Evolutionary conservation across 2,329 filamentous ascomycete genomes (phyloP), one percentile per base, ranked within the genome.

Genomic region (Stylonectria norvegica): DNA sequence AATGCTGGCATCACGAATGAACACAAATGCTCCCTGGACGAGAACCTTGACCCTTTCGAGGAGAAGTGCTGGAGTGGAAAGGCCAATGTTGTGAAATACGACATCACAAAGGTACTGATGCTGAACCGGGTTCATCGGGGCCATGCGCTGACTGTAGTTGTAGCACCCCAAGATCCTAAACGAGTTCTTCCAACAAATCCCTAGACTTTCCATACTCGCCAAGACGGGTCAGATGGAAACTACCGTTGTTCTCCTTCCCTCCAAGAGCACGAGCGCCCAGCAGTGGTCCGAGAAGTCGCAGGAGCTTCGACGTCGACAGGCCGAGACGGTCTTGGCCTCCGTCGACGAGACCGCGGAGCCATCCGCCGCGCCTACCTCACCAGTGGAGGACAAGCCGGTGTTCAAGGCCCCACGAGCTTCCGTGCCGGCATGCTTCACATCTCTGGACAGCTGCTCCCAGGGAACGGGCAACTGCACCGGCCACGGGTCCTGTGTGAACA

Each of bases 401-500:
- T 57, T 65, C 37, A 63, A 56, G 48, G 58, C 66, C 36, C 58
- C 66, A 42, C 57, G 64, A 45, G 55, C 64, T 25, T 49, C 71
- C 17, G 73, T 90, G 33, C 84, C 86, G 5, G 67, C 79, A 32
- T 97, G 91, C 75, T 91, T 94, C 72, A 62, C 72, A 37, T 83
- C 82, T 2, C 67, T 81, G 53, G 79, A 82, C 28, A 71, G 76
- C 42, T 97, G 91, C 68, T 68, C 76, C 35, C 73, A 74, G 42
- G 71, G 70, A 28, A 98, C 93, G 3, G 76, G 80, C 55, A 81
- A 80, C 60, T 98, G 93, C 75, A 88, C 85, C 11, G 81, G 85
- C 39, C 89, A 93, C 64, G 93, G 93, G 33, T 59, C 65, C 19
- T 97, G 93, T 71, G 70, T 75, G 50, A 73, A 85, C 61, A 85